Evolutionary conservation across 2,329 filamentous ascomycete species (phyloP).

Genomic region (Lecanoromycetidae sp.): DNA sequence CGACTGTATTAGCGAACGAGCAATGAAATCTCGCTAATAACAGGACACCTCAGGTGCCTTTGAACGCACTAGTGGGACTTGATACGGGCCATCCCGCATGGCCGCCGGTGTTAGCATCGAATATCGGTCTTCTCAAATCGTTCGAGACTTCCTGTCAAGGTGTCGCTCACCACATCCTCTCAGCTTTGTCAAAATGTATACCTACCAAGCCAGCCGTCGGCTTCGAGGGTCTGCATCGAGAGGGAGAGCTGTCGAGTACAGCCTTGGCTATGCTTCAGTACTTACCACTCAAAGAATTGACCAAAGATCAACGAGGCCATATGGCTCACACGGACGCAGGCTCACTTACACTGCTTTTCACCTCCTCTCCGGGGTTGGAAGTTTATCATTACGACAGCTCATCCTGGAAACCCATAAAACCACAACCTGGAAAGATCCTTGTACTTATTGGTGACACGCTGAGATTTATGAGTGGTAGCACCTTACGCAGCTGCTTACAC

Average conservation of each 20-base stretch:
- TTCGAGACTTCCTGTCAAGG: too few relatives aligned
- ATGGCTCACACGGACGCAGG: slow-evolving; percentile 21
- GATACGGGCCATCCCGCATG: too few relatives aligned
- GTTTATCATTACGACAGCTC: slow-evolving; percentile 12
- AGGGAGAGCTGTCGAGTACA: slow-evolving; percentile 21
- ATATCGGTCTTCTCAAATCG: too few relatives aligned
- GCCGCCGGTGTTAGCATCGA: too few relatives aligned
- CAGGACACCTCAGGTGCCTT: not conserved
- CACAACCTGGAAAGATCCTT: slow-evolving; percentile 4
- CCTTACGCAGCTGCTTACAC: not conserved
- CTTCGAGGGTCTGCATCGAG: slow-evolving; percentile 21
- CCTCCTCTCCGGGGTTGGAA: slow-evolving; percentile 18
- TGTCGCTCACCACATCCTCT: too few relatives aligned
- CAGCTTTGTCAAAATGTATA: too few relatives aligned
- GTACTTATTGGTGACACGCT: slow-evolving; percentile 9
- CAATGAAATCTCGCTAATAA: too few relatives aligned
- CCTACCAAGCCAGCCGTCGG: not conserved
- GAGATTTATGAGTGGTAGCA: not conserved
- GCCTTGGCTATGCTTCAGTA: slow-evolving; percentile 20
- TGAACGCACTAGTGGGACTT: not conserved
- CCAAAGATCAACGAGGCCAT: slow-evolving; percentile 13
- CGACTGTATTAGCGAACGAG: too few relatives aligned
- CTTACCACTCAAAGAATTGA: slow-evolving; percentile 16
- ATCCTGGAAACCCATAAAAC: slow-evolving; percentile 4
- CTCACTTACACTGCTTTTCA: slow-evolving; percentile 22